A percentile compares a stretch with the other conserved stretches of the same genome.
Conservation (phyloP, 2,329 filamentous ascomycete species). For the Myriangium duriaei region DNA sequence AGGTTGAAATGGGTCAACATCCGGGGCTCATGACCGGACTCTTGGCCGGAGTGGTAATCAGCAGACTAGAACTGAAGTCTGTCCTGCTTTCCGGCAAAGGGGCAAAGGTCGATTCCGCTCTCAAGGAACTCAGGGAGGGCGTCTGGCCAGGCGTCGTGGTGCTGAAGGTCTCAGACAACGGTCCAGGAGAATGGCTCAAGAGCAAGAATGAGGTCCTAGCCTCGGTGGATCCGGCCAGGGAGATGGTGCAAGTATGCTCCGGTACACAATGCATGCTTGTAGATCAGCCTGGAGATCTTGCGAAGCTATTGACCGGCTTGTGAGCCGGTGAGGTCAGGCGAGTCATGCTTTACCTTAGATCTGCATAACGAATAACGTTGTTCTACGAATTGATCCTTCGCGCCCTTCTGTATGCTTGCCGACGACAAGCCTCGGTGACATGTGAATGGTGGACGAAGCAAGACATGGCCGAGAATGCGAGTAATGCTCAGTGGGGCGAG, state of each 20-base stretch:
- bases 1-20: constrained; percentile 83
- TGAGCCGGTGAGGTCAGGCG: too few relatives aligned
- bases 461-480: too few relatives aligned
- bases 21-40: constrained; percentile 83
- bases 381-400: too few relatives aligned
- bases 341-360: constrained; percentile 6
- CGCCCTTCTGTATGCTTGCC: too few relatives aligned
- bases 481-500: too few relatives aligned
- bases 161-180: constrained; percentile 25
- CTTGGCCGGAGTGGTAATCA: constrained; percentile 61
- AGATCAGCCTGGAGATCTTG: constrained; percentile 12
- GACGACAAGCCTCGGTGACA: too few relatives aligned
- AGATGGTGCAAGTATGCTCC: constrained; percentile 36
- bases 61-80: constrained; percentile 55
- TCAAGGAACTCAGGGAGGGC: constrained; percentile 27
- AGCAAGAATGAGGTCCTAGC: constrained; percentile 36
- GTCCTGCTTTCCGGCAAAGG: constrained; percentile 43
- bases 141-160: constrained; percentile 26
- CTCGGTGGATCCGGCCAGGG: constrained; percentile 28
- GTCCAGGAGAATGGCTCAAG: constrained; percentile 35
- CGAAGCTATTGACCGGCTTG: constrained; percentile 2
- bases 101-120: constrained; percentile 27
- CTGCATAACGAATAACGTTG: too few relatives aligned
- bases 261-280: constrained; percentile 24
- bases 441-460: too few relatives aligned